phyloP scores from a whole-genome alignment of 2,329 filamentous ascomycete genomes.

The Colletotrichum sublineola region DNA sequence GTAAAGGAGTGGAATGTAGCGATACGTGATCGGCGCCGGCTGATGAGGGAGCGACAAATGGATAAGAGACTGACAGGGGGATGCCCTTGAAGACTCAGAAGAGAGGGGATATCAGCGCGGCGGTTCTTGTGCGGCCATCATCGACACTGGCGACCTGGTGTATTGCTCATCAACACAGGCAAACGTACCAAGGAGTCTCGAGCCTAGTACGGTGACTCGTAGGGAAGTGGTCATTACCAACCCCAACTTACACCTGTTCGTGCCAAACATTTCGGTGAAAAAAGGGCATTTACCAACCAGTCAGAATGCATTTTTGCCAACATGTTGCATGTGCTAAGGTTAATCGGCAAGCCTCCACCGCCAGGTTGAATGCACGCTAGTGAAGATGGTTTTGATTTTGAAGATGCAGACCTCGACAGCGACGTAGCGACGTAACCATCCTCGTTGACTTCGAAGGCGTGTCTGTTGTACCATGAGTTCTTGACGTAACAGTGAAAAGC shows the following conservation, averaged over 20 bases:
- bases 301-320: neutral
- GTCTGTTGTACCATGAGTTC: constrained; percentile 71
- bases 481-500: constrained; percentile 56
- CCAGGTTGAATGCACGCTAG: too few species aligned
- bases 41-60: constrained; percentile 19
- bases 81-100: neutral
- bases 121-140: neutral
- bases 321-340: too few species aligned
- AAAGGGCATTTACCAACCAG: neutral
- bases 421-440: too few species aligned
- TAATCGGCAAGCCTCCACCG: too few species aligned
- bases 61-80: neutral
- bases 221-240: neutral
- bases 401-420: too few species aligned
- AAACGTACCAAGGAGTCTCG: too few species aligned
- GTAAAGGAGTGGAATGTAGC: constrained; percentile 43
- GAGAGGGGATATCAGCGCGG: neutral
- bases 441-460: constrained; percentile 52
- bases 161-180: neutral
- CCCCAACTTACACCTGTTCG: neutral
- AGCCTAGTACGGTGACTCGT: neutral
- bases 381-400: too few species aligned
- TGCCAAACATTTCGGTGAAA: neutral
- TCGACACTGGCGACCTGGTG: neutral
- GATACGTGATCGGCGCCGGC: constrained; percentile 40